phyloP scores from a whole-genome alignment of 345 rosid species.

The Salix udensis region DNA sequence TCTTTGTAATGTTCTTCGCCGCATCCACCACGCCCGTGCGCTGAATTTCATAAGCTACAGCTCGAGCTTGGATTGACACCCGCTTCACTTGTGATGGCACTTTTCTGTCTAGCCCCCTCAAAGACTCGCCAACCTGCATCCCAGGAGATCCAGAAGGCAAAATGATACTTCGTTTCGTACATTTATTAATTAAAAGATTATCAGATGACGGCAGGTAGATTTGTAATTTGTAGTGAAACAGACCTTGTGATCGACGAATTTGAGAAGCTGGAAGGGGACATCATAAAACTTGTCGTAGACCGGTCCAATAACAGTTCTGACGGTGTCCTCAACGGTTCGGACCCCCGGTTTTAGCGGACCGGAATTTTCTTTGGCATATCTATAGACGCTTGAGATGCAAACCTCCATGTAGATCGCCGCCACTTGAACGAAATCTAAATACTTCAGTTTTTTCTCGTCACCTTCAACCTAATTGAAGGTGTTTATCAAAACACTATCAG shows the following conservation, averaged over 20 bases:
- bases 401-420: conserved; percentile 40
- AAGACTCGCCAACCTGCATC: conserved; percentile 53
- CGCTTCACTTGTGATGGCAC: conserved; percentile 63
- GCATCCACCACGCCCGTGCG: conserved; percentile 49
- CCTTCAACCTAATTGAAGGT: conserved; percentile 21
- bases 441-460: conserved; percentile 41
- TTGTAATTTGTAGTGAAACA: neutral
- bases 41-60: conserved; percentile 57
- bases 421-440: conserved; percentile 55
- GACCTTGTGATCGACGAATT: conserved; percentile 69
- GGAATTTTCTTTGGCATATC: conserved; percentile 65
- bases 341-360: conserved; percentile 74
- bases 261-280: conserved; percentile 57
- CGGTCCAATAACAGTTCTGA: conserved; percentile 56
- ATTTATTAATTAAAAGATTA: neutral
- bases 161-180: neutral
- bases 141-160: neutral
- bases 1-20: conserved; percentile 37
- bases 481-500: neutral
- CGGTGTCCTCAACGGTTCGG: conserved; percentile 55
- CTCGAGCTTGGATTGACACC: conserved; percentile 49
- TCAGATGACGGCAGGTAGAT: neutral
- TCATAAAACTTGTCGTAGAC: conserved; percentile 53
- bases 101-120: conserved; percentile 42
- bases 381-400: conserved; percentile 49